Evolutionary conservation across 768 basidiomycete genomes (phyloP), one percentile per base, ranked within the genome.

Genomic region (Gelatoporia subvermispora): DNA sequence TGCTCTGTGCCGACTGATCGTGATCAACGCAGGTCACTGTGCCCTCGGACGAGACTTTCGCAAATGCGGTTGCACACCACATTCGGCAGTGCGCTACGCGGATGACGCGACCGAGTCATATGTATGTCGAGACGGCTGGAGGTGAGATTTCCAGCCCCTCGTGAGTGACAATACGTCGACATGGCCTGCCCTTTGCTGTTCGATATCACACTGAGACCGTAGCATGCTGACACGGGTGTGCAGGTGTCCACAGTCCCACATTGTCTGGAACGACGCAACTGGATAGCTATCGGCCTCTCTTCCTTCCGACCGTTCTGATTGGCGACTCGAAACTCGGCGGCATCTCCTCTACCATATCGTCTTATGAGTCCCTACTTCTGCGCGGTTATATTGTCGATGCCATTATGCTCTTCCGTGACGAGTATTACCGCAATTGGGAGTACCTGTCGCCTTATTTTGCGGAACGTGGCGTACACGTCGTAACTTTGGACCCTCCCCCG

Each of bases 61-160:
- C 88, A 23, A 74, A 75, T 41, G 73, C 85, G 2, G 71, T 95
- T 22, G 74, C 83, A 2, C 67, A 69, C 34, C 77, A 87, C 55
- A 78, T 90, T n/a, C 72, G 74, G 28, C 52, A 65, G 21, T 79
- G 79, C 58, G 82, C 84, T 1, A 54, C 61, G 3, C 53, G 51
- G 1, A 43, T 58, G 18, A 55, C 48, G 2, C 57, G 58, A 9
- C 58, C 56, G 11, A 72, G 75, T 2, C 79, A 85, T 58, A 77
- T 93, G 74, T 97, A 86, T 59, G 69, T 97, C 40, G 95, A 98
- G 67, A 94, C 95, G 8, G 95, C 94, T 13, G 95, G 95, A 79
- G 95, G 94, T 92, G 66, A 74, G 81, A 57, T n/a, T 2, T 24
- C 56, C 57, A 50, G 20, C 36, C 15, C 18, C 37, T 39, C 37